Evolutionary conservation across 805 yeast species (phyloP).

Genomic region (Candida wancherniae): DNA sequence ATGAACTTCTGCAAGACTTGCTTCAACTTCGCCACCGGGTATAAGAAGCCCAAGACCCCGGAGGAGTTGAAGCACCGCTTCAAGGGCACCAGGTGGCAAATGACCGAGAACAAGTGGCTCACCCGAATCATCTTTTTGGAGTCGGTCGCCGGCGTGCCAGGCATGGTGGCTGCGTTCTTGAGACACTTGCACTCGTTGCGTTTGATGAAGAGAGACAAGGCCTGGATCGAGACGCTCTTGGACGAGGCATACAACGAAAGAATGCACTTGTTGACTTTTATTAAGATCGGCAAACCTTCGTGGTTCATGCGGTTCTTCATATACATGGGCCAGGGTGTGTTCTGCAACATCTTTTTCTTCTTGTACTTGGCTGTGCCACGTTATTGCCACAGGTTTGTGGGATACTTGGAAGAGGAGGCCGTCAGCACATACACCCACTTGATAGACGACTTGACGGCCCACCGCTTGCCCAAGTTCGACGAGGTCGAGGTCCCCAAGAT

Average conservation of each 20-base stretch:
- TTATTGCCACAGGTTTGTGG: conserved; percentile 71
- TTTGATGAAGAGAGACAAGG: conserved; percentile 59
- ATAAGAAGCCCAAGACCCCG: conserved; percentile 47
- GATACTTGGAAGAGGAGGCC: conserved; percentile 75
- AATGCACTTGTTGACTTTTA: conserved; percentile 69
- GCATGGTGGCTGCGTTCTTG: conserved; percentile 68
- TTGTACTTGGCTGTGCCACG: conserved; percentile 55
- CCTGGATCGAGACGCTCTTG: conserved; percentile 67
- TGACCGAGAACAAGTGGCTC: conserved; percentile 64
- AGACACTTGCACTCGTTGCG: conserved; percentile 65
- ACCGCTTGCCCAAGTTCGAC: conserved; percentile 47
- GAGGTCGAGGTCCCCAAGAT: conserved; percentile 48
- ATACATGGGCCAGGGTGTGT: conserved; percentile 65
- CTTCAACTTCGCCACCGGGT: conserved; percentile 65
- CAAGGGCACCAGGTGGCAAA: conserved; percentile 40
- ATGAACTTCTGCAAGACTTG: conserved; percentile 41
- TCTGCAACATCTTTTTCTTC: conserved; percentile 60
- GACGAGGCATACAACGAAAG: conserved; percentile 79
- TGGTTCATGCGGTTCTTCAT: conserved; percentile 50
- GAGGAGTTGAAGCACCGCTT: conserved; percentile 23
- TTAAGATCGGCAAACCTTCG: conserved; percentile 60
- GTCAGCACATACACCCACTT: conserved; percentile 61
- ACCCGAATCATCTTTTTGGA: conserved; percentile 60
- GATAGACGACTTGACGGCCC: conserved; percentile 51
- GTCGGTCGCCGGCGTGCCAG: conserved; percentile 77